Percentiles rank a stretch among this genome's conserved stretches.
Conservation (phyloP, 805 yeast species). For the Spathaspora girioi region DNA sequence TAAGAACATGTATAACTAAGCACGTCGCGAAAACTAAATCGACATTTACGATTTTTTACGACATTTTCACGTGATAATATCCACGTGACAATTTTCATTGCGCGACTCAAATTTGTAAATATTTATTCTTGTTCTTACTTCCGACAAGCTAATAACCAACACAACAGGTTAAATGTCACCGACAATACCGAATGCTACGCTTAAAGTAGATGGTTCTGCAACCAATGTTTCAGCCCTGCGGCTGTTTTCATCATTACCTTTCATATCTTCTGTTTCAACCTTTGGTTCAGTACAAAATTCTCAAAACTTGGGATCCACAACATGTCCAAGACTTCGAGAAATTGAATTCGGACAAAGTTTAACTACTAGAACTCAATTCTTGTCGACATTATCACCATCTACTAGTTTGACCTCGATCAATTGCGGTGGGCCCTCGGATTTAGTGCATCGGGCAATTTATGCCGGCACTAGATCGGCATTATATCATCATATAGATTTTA, state of each 20-base stretch:
- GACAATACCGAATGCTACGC: neutral
- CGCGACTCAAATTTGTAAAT: too few relatives aligned
- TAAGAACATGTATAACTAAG: too few relatives aligned
- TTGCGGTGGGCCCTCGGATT: conserved; percentile 33
- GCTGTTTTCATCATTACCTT: neutral
- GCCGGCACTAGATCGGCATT: conserved; percentile 26
- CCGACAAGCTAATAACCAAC: too few relatives aligned
- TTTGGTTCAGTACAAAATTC: neutral
- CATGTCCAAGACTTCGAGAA: conserved; percentile 24
- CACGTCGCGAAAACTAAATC: too few relatives aligned
- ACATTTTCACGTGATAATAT: neutral
- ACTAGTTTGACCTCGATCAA: conserved; percentile 10
- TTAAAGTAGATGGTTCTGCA: neutral
- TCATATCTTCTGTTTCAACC: neutral
- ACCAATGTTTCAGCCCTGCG: neutral
- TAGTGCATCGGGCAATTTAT: conserved; percentile 36
- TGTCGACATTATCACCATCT: neutral
- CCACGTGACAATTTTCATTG: too few relatives aligned
- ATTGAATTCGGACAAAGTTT: conserved; percentile 24
- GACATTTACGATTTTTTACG: too few relatives aligned
- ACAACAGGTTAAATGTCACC: neutral
- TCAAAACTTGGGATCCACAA: neutral
- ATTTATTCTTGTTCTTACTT: too few relatives aligned
- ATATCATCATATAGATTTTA: conserved; percentile 26
- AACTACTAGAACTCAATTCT: conserved; percentile 21